Evolutionary conservation across 1,284 basidiomycete genomes (phyloP), one percentile per base, ranked within the genome.

Genomic region (Microbotryum silenes-acaulis): DNA sequence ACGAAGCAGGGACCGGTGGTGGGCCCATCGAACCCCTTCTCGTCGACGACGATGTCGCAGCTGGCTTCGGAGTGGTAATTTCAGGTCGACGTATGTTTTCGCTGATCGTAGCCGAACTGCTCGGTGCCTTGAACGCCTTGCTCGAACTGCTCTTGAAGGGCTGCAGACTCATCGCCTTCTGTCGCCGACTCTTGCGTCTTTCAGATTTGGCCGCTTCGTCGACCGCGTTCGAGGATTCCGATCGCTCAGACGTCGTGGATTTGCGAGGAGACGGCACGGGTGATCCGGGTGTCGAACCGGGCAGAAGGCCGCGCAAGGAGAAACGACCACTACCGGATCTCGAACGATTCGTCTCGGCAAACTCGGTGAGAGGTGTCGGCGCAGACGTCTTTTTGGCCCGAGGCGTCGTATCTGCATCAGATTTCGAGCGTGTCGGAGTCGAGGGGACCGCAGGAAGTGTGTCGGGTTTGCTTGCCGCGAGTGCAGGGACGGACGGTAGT

Each of bases 221-320:
- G 47, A 65, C 46, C 6, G 63, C 50, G 10, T 51, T 20, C 51
- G 21, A 25, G 29, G 62, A 59, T 51, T 54, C 52, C 27, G 33
- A 12, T 29, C 23, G 23, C 48, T 50, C 48, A 14, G 21, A 1
- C 12, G 18, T 50, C 23, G 6, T 50, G 18, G 23, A 6, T 20
- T 23, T 23, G 48, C 23, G 23, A 23, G 48, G 27, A 50, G 51
- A 33, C 51, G 51, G 16, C 12, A 53, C 51, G 51, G 51, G 21
- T 31, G 51, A 53, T 18, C n/a, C 27, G 10, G 51, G 66, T 6
- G 66, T 62, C 14, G 72, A 68, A 16, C 57, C 67, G 44, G 80
- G 78, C 57, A 87, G 81, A 53, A 88, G 78, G 73, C 83, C 83
- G 55, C 82, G 81, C 14, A 88, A 78, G n/a, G 83, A 83, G 71